These are phyloP conservation scores for Nyssa sinensis DNA, from an alignment of 148 eudicot genomes.

Conservation along the genomic window DNA sequence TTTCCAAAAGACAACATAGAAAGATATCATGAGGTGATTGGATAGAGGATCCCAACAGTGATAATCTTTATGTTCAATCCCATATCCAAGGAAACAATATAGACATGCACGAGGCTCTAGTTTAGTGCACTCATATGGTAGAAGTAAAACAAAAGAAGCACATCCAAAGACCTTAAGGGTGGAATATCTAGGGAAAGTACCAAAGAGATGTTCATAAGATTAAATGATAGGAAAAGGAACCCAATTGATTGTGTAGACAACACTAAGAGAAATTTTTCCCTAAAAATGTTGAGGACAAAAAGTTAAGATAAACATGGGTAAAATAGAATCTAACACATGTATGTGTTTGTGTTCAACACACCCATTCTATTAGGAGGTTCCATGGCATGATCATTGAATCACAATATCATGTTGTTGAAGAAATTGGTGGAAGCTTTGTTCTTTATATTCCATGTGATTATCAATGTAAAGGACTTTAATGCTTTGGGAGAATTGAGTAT, in stretches of 20 bases:
- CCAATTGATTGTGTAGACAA: not conserved
- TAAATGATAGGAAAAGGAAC: not conserved
- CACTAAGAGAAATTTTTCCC: not conserved
- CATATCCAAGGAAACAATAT: slow-evolving; percentile 14
- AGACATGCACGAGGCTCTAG: not conserved
- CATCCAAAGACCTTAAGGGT: slow-evolving; percentile 3
- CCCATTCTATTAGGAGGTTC: slow-evolving; percentile 15
- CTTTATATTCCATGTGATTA: slow-evolving; percentile 13
- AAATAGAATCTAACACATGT: not conserved
- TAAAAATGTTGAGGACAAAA: not conserved
- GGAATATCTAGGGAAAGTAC: not conserved
- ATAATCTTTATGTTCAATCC: slow-evolving; percentile 3
- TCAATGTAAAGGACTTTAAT: not conserved
- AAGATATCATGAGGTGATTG: not conserved
- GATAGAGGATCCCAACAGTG: not conserved
- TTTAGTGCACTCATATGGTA: not conserved
- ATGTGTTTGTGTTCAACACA: slow-evolving; percentile 11
- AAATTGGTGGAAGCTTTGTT: not conserved
- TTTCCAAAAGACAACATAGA: not conserved
- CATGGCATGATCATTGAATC: not conserved
- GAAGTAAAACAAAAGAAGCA: slow-evolving; percentile 16
- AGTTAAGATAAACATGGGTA: not conserved
- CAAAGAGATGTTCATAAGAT: not conserved
- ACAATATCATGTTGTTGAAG: slow-evolving; percentile 1
- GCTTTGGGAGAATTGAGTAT: slow-evolving; percentile 4